phyloP scores from a whole-genome alignment of 2,329 filamentous ascomycete species.

The Zasmidium angulare region DNA sequence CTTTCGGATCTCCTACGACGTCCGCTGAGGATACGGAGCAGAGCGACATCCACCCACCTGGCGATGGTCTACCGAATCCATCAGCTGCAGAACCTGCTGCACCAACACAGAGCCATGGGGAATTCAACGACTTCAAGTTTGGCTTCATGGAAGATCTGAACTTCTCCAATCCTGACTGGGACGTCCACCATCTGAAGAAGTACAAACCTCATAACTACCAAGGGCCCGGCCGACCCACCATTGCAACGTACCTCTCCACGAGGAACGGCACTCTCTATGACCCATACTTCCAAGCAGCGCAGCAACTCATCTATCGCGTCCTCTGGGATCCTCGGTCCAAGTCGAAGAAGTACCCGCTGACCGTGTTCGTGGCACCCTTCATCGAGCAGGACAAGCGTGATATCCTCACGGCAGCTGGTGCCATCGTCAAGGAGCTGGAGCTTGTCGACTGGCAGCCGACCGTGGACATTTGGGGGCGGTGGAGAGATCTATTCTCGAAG shows the following conservation, averaged over 20 bases:
- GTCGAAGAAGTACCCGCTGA: slow-evolving; percentile 22
- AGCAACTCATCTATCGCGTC: slow-evolving; percentile 22
- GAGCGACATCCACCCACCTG: background rate
- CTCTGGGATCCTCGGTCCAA: slow-evolving; percentile 23
- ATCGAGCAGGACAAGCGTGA: slow-evolving; percentile 20
- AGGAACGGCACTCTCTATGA: slow-evolving; percentile 22
- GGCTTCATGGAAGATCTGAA: background rate
- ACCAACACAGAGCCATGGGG: background rate
- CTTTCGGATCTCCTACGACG: background rate
- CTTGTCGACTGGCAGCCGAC: slow-evolving; percentile 19
- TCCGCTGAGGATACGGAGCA: background rate
- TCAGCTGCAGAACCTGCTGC: background rate
- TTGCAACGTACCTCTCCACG: slow-evolving; percentile 22
- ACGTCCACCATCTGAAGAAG: background rate
- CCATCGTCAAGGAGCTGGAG: slow-evolving; percentile 22
- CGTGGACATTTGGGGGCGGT: slow-evolving; percentile 15
- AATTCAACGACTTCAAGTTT: background rate
- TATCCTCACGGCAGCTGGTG: slow-evolving; percentile 20
- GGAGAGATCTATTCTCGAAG: slow-evolving; percentile 69
- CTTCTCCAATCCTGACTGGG: slow-evolving; percentile 2
- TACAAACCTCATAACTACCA: slow-evolving; percentile 23
- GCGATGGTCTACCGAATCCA: background rate
- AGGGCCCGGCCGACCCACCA: slow-evolving; percentile 19
- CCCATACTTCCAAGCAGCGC: slow-evolving; percentile 24
- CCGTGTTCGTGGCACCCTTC: slow-evolving; percentile 24